These are phyloP conservation scores for Schoenoplectus tabernaemontani DNA, from an alignment of 202 grass and related monocot species.

Conservation along the genomic window DNA sequence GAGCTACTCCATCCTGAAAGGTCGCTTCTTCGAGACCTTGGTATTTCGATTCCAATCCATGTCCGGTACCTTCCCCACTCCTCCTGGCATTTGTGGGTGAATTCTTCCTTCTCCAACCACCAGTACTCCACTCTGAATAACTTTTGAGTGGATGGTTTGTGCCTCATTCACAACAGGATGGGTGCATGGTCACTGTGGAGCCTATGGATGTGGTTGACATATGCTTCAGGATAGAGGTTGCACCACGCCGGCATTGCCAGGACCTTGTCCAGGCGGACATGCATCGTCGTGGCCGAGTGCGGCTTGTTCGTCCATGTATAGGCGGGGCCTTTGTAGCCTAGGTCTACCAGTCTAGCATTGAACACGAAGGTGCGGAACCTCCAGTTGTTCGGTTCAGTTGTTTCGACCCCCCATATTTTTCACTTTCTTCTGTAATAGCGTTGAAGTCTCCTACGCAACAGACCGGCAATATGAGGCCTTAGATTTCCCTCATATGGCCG, in stretches of 20 bases:
- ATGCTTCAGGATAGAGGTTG: background rate
- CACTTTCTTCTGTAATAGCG: background rate
- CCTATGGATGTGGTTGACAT: background rate
- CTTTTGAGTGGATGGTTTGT: background rate
- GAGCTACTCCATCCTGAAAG: too few species aligned
- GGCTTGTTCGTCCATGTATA: background rate
- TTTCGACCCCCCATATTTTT: background rate
- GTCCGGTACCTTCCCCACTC: too few species aligned
- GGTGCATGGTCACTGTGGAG: background rate
- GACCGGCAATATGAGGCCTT: background rate
- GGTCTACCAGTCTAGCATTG: background rate
- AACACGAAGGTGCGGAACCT: background rate
- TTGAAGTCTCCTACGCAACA: background rate
- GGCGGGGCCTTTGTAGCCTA: background rate
- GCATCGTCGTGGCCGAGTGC: background rate
- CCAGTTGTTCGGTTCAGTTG: background rate
- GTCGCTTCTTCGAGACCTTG: too few species aligned
- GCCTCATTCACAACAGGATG: background rate
- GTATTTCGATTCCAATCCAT: too few species aligned
- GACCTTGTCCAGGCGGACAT: background rate
- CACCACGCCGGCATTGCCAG: background rate
- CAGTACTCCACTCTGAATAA: background rate
- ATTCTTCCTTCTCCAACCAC: background rate
- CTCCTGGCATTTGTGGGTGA: background rate
- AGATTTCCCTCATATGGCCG: background rate